Evolutionary conservation across 257 asterid genomes (phyloP).

Genomic region (Primulina tabacum): DNA sequence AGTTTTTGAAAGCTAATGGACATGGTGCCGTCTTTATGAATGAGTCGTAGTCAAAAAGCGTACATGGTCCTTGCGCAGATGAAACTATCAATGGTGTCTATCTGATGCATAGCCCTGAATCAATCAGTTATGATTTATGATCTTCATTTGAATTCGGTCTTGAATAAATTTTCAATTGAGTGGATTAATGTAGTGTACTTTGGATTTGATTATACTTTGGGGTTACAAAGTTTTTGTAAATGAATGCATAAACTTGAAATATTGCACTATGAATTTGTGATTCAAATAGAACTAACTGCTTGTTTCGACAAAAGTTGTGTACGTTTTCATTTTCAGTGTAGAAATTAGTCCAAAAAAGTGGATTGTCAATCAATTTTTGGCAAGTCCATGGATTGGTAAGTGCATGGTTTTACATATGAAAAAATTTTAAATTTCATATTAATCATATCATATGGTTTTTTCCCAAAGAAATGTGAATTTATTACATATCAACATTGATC

Average conservation of each 20-base stretch:
- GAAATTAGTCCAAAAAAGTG: too few species aligned
- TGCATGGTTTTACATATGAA: too few species aligned
- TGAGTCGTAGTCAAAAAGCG: constrained; percentile 38
- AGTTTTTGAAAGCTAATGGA: constrained; percentile 80
- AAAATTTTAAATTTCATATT: too few species aligned
- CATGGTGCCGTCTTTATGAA: constrained; percentile 65
- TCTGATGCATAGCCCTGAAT: neutral
- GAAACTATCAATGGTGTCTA: neutral
- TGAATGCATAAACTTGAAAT: neutral
- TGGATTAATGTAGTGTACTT: neutral
- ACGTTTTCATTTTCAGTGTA: neutral
- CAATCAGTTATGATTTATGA: neutral
- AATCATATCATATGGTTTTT: too few species aligned
- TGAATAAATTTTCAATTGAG: neutral
- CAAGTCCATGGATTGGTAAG: too few species aligned
- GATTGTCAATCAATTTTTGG: too few species aligned
- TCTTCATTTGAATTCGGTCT: neutral
- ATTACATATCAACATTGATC: too few species aligned
- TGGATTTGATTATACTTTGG: neutral
- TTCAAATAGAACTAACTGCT: neutral
- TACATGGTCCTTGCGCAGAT: too few species aligned
- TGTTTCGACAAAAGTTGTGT: neutral
- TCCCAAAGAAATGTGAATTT: too few species aligned
- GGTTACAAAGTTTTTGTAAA: neutral
- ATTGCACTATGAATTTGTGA: neutral